Evolutionary conservation across 2,329 filamentous ascomycete genomes (phyloP).

Genomic region (Penicillium sp.): DNA sequence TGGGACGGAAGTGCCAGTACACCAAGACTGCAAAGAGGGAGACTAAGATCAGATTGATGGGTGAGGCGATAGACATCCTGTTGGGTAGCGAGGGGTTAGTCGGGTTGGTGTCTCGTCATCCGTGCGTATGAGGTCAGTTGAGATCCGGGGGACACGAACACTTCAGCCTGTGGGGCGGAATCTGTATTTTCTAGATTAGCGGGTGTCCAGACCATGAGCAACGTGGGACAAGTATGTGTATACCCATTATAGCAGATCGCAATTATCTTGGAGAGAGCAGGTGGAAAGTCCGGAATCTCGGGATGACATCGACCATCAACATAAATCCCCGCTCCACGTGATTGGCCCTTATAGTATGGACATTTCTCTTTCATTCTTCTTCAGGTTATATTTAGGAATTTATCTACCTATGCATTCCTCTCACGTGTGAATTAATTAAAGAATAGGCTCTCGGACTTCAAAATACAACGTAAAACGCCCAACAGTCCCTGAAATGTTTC

Average conservation of each 20-base stretch:
- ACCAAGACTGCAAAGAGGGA: constrained; percentile 56
- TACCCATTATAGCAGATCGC: constrained; percentile 7
- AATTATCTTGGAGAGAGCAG: background rate
- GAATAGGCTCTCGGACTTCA: background rate
- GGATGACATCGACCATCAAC: constrained; percentile 10
- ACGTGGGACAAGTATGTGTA: constrained; percentile 7
- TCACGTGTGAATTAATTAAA: background rate
- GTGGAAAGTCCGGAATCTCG: background rate
- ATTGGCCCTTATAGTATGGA: constrained; percentile 1
- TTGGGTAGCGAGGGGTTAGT: constrained; percentile 4
- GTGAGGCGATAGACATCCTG: constrained; percentile 53
- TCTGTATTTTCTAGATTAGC: constrained; percentile 19
- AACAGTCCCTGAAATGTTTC: constrained; percentile 10
- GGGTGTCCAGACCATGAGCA: background rate
- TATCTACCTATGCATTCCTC: background rate
- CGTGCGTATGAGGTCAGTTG: background rate
- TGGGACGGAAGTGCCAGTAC: constrained; percentile 59
- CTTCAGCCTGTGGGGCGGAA: constrained; percentile 32
- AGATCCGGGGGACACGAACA: constrained; percentile 25
- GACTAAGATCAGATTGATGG: constrained; percentile 61
- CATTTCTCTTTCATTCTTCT: constrained; percentile 1
- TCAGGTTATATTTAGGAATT: background rate
- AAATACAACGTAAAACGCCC: constrained; percentile 4
- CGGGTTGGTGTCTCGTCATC: background rate
- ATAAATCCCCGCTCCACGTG: constrained; percentile 13